phyloP scores from a whole-genome alignment of 2,329 filamentous ascomycete species.

The Exophiala xenobiotica region DNA sequence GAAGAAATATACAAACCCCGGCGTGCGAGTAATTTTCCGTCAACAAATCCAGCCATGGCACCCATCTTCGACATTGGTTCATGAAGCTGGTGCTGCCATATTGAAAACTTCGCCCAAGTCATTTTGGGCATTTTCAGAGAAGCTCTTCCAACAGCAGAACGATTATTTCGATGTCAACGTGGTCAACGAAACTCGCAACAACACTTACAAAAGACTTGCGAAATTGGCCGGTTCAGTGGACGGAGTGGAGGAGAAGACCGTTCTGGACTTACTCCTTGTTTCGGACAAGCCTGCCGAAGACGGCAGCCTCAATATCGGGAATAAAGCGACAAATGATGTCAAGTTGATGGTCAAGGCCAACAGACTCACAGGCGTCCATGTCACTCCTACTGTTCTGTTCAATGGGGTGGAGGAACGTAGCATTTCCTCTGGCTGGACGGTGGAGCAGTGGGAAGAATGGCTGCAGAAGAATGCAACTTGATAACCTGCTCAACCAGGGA shows the following conservation, averaged over 20 bases:
- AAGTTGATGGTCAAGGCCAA: conserved; percentile 77
- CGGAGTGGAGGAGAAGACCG: conserved; percentile 67
- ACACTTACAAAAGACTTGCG: conserved; percentile 77
- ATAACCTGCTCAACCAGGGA: too few relatives aligned
- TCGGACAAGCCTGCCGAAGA: conserved; percentile 65
- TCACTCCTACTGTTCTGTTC: conserved; percentile 86
- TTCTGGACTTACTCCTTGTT: conserved; percentile 69
- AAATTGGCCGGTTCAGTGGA: conserved; percentile 66
- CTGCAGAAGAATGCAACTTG: conserved; percentile 64
- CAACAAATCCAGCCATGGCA: conserved; percentile 96
- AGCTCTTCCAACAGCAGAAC: conserved; percentile 67
- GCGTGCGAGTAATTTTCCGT: conserved; percentile 74
- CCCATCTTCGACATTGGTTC: conserved; percentile 70
- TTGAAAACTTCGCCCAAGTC: conserved; percentile 65
- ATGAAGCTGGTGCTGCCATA: conserved; percentile 79
- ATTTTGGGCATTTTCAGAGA: conserved; percentile 77
- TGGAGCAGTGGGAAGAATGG: conserved; percentile 84
- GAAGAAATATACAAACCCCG: conserved; percentile 55
- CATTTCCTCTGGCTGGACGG: conserved; percentile 75
- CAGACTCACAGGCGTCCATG: conserved; percentile 77
- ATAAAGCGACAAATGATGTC: conserved; percentile 78
- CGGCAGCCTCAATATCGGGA: conserved; percentile 73
- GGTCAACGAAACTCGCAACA: conserved; percentile 79
- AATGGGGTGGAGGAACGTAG: conserved; percentile 76
- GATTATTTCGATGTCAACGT: conserved; percentile 83